These are phyloP conservation scores for Physcia stellaris DNA, from an alignment of 495 filamentous ascomycete species.

Conservation along the genomic window DNA sequence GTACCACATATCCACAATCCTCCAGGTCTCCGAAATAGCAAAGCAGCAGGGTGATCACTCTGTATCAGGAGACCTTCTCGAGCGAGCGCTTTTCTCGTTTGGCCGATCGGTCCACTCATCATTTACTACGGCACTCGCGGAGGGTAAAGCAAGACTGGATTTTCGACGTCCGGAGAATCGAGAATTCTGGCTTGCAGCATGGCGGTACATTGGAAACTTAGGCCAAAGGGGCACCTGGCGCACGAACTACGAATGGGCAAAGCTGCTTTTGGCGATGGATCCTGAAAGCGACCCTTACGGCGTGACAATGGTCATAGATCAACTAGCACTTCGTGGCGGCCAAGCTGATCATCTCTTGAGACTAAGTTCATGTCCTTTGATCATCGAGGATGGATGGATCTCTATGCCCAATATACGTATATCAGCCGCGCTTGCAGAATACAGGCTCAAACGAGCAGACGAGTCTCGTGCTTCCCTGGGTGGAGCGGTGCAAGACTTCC, in stretches of 20 bases:
- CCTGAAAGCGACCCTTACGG: constrained; percentile 70
- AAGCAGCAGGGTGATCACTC: constrained; percentile 80
- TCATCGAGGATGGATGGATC: constrained; percentile 31
- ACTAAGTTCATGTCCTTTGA: constrained; percentile 44
- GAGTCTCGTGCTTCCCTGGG: constrained; percentile 48
- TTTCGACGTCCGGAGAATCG: constrained; percentile 74
- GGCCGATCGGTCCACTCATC: constrained; percentile 70
- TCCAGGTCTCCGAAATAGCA: constrained; percentile 85
- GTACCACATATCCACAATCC: constrained; percentile 84
- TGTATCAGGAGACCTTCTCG: constrained; percentile 73
- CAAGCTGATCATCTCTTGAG: constrained; percentile 66
- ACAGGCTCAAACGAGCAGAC: constrained; percentile 50
- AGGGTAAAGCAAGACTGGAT: constrained; percentile 66
- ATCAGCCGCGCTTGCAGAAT: constrained; percentile 58
- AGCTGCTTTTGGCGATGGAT: constrained; percentile 64
- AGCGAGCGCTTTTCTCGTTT: constrained; percentile 86
- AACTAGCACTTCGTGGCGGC: constrained; percentile 64
- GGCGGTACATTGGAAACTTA: constrained; percentile 72
- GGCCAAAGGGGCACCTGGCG: constrained; percentile 85
- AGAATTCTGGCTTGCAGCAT: constrained; percentile 83
- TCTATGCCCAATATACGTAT: constrained; percentile 52
- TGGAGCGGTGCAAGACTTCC: constrained; percentile 53
- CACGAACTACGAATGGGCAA: constrained; percentile 86
- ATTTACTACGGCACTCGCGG: constrained; percentile 59
- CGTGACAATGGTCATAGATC: constrained; percentile 63